Evolutionary conservation across 1,284 basidiomycete species (phyloP), one percentile per base, ranked within the genome.

Genomic region (Neotropicomus parvogracilis): DNA sequence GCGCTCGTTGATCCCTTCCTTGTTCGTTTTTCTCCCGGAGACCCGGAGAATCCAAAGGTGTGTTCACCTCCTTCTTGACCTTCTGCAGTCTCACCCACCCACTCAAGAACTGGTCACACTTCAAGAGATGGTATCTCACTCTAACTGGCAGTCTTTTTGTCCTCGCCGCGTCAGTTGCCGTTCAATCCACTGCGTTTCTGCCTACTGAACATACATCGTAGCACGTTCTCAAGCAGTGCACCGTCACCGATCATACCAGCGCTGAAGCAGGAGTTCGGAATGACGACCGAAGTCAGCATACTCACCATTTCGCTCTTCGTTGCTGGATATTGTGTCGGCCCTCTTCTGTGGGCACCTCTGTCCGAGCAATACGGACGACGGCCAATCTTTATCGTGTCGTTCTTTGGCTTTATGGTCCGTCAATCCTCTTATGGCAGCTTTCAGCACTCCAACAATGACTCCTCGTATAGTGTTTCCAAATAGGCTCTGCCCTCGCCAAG

Each of bases 121-220:
- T 53, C 8, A 79, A 75, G 54, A 70, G 82, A 55, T 86, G 84
- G 82, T 83, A 78, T 56, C 66, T 90, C 20, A 90, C 87, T 3
- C 56, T 70, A 26, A 57, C 81, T 3, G 77, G 72, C 3, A 81
- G 83, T 39, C 38, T 85, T 0, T 74, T 90, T 36, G 80, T 88
- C 14, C 69, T 90, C 51, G 85, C 85, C 62, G 83, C 83, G 76
- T 79, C 53, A 36, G 77, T 70, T 4, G 36, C 24, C 16, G 9
- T 52, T 31, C 16, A 3, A 24, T 29, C 20, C 19, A 8, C 5
- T 12, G 27, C 19, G 3, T 12, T 17, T 29, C 27, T 37, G 14
- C 31, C 7, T 24, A 8, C 49, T 52, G 20, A 65, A 63, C 34
- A 29, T 39, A 29, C 4, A 40, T 31, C 29, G 24, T 46, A 80